These are phyloP conservation scores for Catenaria anguillulae DNA, from an alignment of 371 early-diverging fungal species.

Conservation along the genomic window DNA sequence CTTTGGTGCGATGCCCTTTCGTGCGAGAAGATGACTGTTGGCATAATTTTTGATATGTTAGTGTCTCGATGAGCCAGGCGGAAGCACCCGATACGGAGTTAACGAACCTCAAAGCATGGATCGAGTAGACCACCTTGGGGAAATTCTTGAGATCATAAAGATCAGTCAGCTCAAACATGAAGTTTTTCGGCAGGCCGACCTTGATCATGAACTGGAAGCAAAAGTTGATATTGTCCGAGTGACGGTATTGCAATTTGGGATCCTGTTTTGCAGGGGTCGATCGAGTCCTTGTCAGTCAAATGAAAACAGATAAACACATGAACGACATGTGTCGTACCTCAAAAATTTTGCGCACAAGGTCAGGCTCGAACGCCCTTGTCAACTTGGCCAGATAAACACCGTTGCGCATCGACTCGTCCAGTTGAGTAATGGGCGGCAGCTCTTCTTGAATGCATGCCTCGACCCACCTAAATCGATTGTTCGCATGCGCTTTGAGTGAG, in stretches of 20 bases:
- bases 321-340: too few relatives aligned
- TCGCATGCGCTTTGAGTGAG: too few relatives aligned
- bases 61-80: not conserved
- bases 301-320: too few relatives aligned
- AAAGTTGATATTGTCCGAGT: slow-evolving; percentile 97
- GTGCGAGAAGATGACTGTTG: slow-evolving; percentile 80
- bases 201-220: slow-evolving; percentile 70
- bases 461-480: too few relatives aligned
- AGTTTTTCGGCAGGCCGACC: slow-evolving; percentile 76
- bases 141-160: slow-evolving; percentile 98
- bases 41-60: too few relatives aligned
- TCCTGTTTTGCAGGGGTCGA: too few relatives aligned
- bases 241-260: slow-evolving; percentile 75
- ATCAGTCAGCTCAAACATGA: slow-evolving; percentile 97
- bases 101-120: slow-evolving; percentile 90
- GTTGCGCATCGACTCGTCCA: slow-evolving; percentile 86
- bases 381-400: slow-evolving; percentile 89
- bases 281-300: too few relatives aligned
- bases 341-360: slow-evolving; percentile 76
- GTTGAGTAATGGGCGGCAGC: slow-evolving; percentile 54
- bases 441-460: slow-evolving; percentile 75
- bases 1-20: slow-evolving; percentile 66
- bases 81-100: not conserved
- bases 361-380: slow-evolving; percentile 70
- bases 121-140: slow-evolving; percentile 98